These are phyloP conservation scores for Brassica balearica DNA, from an alignment of 441 rosid species.

Conservation along the genomic window DNA sequence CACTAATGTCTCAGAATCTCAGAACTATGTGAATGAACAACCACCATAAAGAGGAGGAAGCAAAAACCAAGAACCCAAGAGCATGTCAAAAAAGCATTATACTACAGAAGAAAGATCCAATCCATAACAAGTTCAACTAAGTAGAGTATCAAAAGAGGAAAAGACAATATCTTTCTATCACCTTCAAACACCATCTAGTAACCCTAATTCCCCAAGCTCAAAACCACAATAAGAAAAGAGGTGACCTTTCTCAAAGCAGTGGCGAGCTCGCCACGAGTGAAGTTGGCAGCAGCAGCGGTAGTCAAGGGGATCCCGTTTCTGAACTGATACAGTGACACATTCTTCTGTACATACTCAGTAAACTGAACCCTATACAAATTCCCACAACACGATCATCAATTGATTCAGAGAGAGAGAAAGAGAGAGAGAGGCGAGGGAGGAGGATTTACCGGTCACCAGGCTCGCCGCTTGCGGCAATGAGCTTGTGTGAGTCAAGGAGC, in stretches of 20 bases:
- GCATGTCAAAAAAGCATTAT: not conserved
- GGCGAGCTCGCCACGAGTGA: conserved; percentile 93
- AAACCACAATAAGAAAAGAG: not conserved
- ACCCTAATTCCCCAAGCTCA: not conserved
- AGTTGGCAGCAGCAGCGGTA: conserved; percentile 83
- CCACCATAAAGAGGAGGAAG: not conserved
- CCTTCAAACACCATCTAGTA: not conserved
- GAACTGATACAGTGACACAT: conserved; percentile 85
- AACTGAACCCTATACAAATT: conserved; percentile 42
- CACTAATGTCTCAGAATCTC: not conserved
- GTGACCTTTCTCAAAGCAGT: conserved; percentile 88
- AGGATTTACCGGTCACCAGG: conserved; percentile 82
- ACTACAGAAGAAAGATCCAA: not conserved
- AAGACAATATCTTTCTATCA: not conserved
- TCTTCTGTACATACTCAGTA: conserved; percentile 88
- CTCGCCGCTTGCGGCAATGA: conserved; percentile 96
- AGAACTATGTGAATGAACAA: not conserved
- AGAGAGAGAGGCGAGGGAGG: not conserved
- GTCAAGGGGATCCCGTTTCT: conserved; percentile 89
- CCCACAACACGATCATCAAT: too few species aligned
- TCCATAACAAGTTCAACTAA: not conserved
- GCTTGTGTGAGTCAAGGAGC: conserved; percentile 95
- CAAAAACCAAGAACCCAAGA: not conserved
- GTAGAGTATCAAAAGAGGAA: not conserved
- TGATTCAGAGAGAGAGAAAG: conserved; percentile 43